Base-by-base conservation (phyloP, 2,329 filamentous ascomycete genomes). In the Cryphonectria parasitica region DNA sequence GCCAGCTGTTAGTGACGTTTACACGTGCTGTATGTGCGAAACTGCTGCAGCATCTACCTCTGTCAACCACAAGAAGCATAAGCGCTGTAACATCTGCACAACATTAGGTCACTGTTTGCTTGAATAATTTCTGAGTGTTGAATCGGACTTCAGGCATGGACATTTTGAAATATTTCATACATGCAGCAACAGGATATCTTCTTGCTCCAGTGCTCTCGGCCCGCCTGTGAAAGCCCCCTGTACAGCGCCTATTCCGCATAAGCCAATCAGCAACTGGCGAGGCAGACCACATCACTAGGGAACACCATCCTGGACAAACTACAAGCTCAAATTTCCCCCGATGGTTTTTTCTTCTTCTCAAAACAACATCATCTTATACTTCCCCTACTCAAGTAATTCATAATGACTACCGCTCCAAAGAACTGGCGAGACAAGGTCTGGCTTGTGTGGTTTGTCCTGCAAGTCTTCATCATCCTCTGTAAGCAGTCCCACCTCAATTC, bases 391-490 rank as follows among this genome's bases (percentile, higher is more conserved):
- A 25, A 22, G 3, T n/a, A 7, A 52, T 5, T 28, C 25, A 64
- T 5, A 4, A 73, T 71, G 69, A 60, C 43, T 22, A 54, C 45
- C 28, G 63, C 73, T 34, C 69, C 73, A 34, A 73, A 68, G 49
- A 73, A 73, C 31, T 72, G 71, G 72, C 71, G 72, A 39, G 77
- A 81, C 71, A 75, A 77, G 64, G 64, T 76, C 66, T 80, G 79
- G 79, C 72, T 79, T 61, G 74, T 63, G 28, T 81, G 79, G 79
- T 79, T 81, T 66, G 61, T 72, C 52, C 45, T 79, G 49, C 78
- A 80, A 66, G 62, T 79, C 13, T 72, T 76, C 34, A 74, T 79
- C 65, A 80, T 79, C 52, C 64, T 78, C 41, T 75, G 79, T 80
- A 73, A 54, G 78, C 73, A 22, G 58, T 25, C 58, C 64, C 36